A percentile compares a stretch with the other conserved stretches of the same genome.
These are phyloP conservation scores for Lichtheimia hyalospora DNA, from an alignment of 371 early-diverging fungal genomes.

Conservation along the genomic window DNA sequence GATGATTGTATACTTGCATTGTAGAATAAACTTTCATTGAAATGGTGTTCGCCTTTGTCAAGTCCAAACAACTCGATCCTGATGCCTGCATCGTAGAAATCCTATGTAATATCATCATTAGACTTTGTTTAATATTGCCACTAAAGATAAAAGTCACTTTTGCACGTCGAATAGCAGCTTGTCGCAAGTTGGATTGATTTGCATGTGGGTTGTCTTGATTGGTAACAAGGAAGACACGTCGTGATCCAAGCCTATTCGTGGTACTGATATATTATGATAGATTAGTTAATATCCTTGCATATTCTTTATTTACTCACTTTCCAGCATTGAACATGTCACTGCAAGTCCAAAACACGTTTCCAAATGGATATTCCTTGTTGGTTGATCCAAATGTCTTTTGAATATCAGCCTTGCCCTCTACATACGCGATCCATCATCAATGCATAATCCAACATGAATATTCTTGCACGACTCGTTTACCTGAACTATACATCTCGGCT, in stretches of 20 bases:
- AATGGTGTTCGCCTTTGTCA: conserved; percentile 38
- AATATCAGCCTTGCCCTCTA: conserved; percentile 12
- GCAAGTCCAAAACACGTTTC: conserved; percentile 67
- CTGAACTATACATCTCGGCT: conserved; percentile 53
- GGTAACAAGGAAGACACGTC: conserved; percentile 70
- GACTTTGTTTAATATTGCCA: background rate
- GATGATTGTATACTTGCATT: conserved; percentile 26
- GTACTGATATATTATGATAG: conserved; percentile 3
- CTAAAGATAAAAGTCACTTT: conserved; percentile 22
- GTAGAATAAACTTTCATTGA: conserved; percentile 51
- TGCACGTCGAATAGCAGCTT: conserved; percentile 59
- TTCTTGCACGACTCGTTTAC: conserved; percentile 32
- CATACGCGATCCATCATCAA: background rate
- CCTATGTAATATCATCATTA: conserved; percentile 19
- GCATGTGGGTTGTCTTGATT: conserved; percentile 65
- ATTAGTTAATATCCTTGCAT: background rate
- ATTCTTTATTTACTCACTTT: conserved; percentile 30
- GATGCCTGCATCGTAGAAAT: conserved; percentile 53
- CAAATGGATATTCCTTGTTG: conserved; percentile 48
- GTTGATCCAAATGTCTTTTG: conserved; percentile 53
- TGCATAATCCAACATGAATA: background rate
- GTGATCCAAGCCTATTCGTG: conserved; percentile 50
- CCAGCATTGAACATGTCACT: conserved; percentile 53
- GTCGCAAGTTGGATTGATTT: conserved; percentile 39
- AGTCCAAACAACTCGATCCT: conserved; percentile 60